phyloP scores from a whole-genome alignment of 2,329 filamentous ascomycete species.

The Thermothelomyces thermophilus region DNA sequence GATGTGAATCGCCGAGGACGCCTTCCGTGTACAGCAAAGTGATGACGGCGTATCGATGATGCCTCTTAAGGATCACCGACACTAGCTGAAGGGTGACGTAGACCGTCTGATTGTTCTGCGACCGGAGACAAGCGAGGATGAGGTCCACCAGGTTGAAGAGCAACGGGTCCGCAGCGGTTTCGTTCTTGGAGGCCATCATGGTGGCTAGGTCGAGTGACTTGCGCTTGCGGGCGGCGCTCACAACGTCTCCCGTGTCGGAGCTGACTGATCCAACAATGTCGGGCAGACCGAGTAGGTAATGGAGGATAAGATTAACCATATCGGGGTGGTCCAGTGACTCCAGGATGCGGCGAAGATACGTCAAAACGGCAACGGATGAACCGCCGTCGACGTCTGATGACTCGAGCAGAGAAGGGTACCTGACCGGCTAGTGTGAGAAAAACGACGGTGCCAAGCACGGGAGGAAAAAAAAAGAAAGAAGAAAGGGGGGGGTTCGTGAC shows the following conservation, averaged over 20 bases:
- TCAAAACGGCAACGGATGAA: constrained; percentile 91
- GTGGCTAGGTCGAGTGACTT: constrained; percentile 85
- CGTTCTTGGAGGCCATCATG: constrained; percentile 68
- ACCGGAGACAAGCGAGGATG: constrained; percentile 76
- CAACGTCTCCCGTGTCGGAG: constrained; percentile 41
- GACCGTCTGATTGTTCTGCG: constrained; percentile 80
- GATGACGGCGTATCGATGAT: constrained; percentile 78
- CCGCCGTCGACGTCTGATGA: constrained; percentile 96
- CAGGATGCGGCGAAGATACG: constrained; percentile 83
- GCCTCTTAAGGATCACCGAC: constrained; percentile 76
- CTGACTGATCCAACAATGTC: constrained; percentile 40
- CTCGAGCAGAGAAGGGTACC: constrained; percentile 90
- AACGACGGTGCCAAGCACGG: not conserved
- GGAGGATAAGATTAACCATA: constrained; percentile 86
- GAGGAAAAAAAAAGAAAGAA: no score
- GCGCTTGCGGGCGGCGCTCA: constrained; percentile 67
- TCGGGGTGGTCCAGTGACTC: constrained; percentile 90
- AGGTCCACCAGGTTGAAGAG: constrained; percentile 93
- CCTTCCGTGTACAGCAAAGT: constrained; percentile 65
- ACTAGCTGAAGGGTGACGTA: constrained; percentile 82
- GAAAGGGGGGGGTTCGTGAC: constrained; percentile 27
- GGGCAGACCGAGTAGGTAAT: constrained; percentile 81
- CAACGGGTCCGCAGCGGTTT: constrained; percentile 68
- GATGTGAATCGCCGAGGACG: constrained; percentile 45
- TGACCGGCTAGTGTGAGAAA: constrained; percentile 35